Conservation (phyloP, 23 red algal species). For the Agarophyton chilense region DNA sequence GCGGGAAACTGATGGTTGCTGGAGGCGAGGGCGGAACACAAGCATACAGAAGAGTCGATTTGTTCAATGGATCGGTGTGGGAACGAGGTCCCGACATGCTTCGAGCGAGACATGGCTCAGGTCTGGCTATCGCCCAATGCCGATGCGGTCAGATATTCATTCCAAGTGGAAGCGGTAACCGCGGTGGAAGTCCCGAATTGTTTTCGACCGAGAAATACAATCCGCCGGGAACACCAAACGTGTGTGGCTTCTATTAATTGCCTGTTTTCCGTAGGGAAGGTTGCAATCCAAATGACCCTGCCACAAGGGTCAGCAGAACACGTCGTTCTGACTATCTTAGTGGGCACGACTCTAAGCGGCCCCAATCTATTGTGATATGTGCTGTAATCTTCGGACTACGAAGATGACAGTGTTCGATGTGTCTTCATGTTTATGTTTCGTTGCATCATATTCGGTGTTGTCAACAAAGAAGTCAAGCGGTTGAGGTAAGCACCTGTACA, state of each 20-base stretch:
- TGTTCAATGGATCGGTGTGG: constrained; percentile 33
- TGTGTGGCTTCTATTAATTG: constrained; percentile 42
- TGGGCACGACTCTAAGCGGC: no score
- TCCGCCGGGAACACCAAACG: constrained; percentile 19
- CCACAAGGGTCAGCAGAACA: no score
- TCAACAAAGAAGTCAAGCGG: not conserved
- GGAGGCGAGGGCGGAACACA: constrained; percentile 62
- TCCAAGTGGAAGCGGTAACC: constrained; percentile 56
- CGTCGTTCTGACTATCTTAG: no score
- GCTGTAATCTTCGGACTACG: not conserved
- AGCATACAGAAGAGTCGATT: constrained; percentile 45
- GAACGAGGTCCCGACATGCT: not conserved
- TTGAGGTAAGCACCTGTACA: no score
- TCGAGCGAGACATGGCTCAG: constrained; percentile 41
- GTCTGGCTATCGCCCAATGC: constrained; percentile 47
- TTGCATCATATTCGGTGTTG: not conserved
- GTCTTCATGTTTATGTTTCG: not conserved
- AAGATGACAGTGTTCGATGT: not conserved
- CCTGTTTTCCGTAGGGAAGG: not conserved
- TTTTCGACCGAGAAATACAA: constrained; percentile 53
- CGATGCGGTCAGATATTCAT: constrained; percentile 65
- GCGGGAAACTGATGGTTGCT: constrained; percentile 52
- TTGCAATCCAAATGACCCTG: no score
- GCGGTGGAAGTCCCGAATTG: constrained; percentile 57
- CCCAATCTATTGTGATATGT: not conserved